These are phyloP conservation scores for Penicillium cataractarum DNA, from an alignment of 495 filamentous ascomycete species.

Conservation along the genomic window DNA sequence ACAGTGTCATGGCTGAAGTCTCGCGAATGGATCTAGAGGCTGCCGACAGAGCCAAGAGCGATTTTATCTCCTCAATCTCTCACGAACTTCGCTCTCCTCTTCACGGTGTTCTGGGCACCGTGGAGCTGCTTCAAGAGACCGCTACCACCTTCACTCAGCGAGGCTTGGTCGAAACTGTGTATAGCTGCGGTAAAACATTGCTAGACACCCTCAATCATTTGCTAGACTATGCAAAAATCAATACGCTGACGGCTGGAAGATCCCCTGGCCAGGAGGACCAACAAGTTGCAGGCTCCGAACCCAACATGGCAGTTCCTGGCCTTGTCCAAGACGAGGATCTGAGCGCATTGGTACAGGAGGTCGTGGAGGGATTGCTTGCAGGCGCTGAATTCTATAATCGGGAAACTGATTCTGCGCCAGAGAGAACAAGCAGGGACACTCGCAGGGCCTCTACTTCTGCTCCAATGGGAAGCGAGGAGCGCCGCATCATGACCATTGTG, in stretches of 20 bases:
- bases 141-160: conserved; percentile 11
- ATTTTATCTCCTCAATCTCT: conserved; percentile 73
- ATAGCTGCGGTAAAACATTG: conserved; percentile 25
- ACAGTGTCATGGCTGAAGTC: conserved; percentile 68
- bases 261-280: conserved; percentile 4
- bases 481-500: conserved; percentile 47
- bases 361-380: conserved; percentile 36
- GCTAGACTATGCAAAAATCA: conserved; percentile 66
- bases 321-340: conserved; percentile 35
- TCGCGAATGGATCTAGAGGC: conserved; percentile 52
- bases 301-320: conserved; percentile 19
- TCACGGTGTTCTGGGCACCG: conserved; percentile 67
- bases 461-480: neutral
- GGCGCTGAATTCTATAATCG: conserved; percentile 27
- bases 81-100: conserved; percentile 74
- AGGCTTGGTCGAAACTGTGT: conserved; percentile 19
- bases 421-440: neutral
- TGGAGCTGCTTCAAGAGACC: conserved; percentile 53
- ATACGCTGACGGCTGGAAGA: conserved; percentile 32
- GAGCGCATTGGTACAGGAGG: conserved; percentile 39
- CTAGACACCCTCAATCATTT: conserved; percentile 30
- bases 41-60: conserved; percentile 57
- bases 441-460: neutral
- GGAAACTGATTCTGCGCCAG: neutral
- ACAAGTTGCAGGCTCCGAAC: neutral